Evolutionary conservation across 192 early-diverging fungal genomes (phyloP).

Genomic region (Bifiguratus adelaidae): DNA sequence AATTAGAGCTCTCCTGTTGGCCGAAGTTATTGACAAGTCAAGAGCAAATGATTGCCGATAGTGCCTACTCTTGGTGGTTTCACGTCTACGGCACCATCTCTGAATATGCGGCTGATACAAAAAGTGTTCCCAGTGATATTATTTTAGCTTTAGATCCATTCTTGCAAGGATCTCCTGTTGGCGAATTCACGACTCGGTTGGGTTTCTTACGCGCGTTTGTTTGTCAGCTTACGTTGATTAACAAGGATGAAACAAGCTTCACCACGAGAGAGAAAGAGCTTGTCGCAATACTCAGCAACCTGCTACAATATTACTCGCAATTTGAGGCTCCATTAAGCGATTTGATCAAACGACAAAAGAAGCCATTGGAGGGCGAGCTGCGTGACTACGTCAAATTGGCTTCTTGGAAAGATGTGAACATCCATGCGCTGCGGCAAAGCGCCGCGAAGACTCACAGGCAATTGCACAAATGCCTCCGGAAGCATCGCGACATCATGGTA

Average conservation of each 20-base stretch:
- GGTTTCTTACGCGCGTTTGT: slow-evolving; percentile 56
- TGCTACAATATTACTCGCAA: slow-evolving; percentile 73
- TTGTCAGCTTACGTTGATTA: slow-evolving; percentile 28
- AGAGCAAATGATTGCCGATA: slow-evolving; percentile 53
- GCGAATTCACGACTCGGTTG: slow-evolving; percentile 71
- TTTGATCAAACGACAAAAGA: slow-evolving; percentile 44
- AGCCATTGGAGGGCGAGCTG: slow-evolving; percentile 81
- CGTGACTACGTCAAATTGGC: slow-evolving; percentile 92
- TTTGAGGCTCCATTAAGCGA: slow-evolving; percentile 45
- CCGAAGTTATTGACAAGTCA: slow-evolving; percentile 74
- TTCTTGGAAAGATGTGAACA: slow-evolving; percentile 94
- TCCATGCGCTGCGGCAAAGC: slow-evolving; percentile 80
- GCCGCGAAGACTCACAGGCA: slow-evolving; percentile 88
- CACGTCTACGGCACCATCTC: slow-evolving; percentile 58
- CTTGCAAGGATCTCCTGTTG: slow-evolving; percentile 60
- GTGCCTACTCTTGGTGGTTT: slow-evolving; percentile 84
- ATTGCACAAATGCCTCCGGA: slow-evolving; percentile 81
- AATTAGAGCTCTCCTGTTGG: slow-evolving; percentile 87
- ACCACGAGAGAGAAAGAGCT: too few species aligned
- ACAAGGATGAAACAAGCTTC: slow-evolving; percentile 9
- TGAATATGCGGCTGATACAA: slow-evolving; percentile 28
- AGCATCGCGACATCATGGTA: slow-evolving; percentile 71
- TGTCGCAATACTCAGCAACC: slow-evolving; percentile 55
- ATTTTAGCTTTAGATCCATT: slow-evolving; percentile 75
- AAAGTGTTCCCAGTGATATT: too few species aligned